Conservation (phyloP, 805 yeast genomes). For the Hanseniaspora vineae region DNA sequence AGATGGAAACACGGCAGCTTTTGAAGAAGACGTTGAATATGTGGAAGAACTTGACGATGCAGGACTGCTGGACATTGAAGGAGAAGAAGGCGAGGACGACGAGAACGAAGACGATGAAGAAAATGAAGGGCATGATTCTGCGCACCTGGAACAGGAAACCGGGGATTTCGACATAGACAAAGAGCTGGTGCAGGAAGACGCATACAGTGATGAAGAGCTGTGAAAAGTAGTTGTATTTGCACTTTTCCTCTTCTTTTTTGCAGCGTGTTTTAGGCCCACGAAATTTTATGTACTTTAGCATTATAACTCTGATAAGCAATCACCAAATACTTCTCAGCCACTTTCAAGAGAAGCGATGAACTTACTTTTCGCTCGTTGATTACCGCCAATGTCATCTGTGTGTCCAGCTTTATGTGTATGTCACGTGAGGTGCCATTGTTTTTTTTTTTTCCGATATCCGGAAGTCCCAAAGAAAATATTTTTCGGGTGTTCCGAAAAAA, state of each 20-base stretch:
- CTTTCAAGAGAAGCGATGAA: no score
- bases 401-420: no score
- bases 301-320: no score
- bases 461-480: no score
- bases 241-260: neutral
- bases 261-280: no score
- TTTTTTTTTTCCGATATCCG: no score
- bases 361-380: no score
- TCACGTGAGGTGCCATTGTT: no score
- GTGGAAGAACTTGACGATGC: constrained; percentile 50
- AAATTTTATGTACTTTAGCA: no score
- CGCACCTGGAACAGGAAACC: constrained; percentile 20
- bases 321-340: no score
- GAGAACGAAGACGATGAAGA: constrained; percentile 25
- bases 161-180: constrained; percentile 28
- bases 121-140: constrained; percentile 15
- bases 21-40: constrained; percentile 50
- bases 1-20: constrained; percentile 23
- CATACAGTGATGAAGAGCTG: constrained; percentile 5
- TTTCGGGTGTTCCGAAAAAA: no score
- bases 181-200: constrained; percentile 3
- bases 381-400: no score
- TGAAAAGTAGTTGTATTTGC: neutral
- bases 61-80: constrained; percentile 35
- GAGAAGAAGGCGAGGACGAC: constrained; percentile 24